Base-by-base conservation (phyloP, 257 asterid species). In the Henckelia pumila region DNA sequence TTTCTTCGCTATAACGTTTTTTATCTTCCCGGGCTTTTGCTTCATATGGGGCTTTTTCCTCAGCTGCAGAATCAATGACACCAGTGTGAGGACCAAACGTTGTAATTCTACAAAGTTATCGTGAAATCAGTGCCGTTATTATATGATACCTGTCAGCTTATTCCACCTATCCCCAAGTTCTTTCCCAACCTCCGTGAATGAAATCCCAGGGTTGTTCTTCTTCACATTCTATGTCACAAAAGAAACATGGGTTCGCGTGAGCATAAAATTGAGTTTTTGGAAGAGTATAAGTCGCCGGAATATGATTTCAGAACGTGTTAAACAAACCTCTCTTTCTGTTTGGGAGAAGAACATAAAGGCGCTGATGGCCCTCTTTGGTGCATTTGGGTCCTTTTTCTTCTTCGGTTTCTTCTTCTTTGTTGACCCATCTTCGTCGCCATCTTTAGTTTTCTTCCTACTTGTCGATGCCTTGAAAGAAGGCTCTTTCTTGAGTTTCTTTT, bases 371-470 rank as follows among this genome's bases (percentile, higher is more conserved):
- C 89, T 85, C 78, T 90, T 93, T 25, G 97, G 97, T 56, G 98
- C 97, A 76, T 88, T 93, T 47, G 98, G 96, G 76, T 90, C 97
- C 83, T 85, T 93, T 70, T 93, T 89, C 92, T 85, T 88, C 82
- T 89, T 90, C 44, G 57, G 89, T 72, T 84, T 90, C 84, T 83
- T 93, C 88, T 84, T 90, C 80, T 85, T 86, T 14, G 72, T 86
- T 14, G 72, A 61, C 72, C 84, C 88, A 62, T 85, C 96, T 13
- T 84, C 88, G 5, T 83, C 90, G 14, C 75, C 85, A 64, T 84
- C 94, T 67, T 83, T 83, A n/a, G 81, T 57, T 61, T 84, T 91
- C 71, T 86, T 88, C 64, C 88, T 81, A 75, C 87, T 88, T 19
- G 83, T 26, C 59, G 90, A 71, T 64, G 91, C 68, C 84, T 89